Base-by-base conservation (phyloP, 2,329 filamentous ascomycete genomes). In the Venturia nashicola region DNA sequence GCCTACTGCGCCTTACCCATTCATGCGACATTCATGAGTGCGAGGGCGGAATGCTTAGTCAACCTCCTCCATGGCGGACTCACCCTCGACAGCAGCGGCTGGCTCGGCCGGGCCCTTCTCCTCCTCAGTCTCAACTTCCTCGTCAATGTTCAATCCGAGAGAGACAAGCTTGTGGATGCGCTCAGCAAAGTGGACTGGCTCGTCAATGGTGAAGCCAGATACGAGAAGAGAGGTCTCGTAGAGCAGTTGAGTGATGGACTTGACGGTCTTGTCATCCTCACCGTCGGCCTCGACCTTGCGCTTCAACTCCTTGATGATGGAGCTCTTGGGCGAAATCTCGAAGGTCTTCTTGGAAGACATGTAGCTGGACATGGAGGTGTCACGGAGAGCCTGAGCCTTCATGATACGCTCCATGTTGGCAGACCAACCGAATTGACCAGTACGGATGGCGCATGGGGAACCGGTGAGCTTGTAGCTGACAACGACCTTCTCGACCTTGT, bases 371-470 rank as follows among this genome's bases (percentile, higher is more conserved):
- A 99, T 99, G 74, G 92, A 97, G 71, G 94, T 99, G 83, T 99
- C 94, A 82, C 94, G 94, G 74, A 99, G 93, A 75, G 94, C 94
- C 85, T 99, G 94, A 36, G 94, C 94, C 89, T 99, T 99, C 94
- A 99, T 99, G 87, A 99, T 99, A 84, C 94, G 94, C 86, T 99
- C 94, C 94, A 99, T 99, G 87, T 99, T 99, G 77, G 94, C 94
- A 65, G 93, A 97, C 94, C 94, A 99, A 81, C 94, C 94, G 79
- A 99, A 99, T 82, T 97, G 94, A 75, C 94, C 94, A 71, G 94
- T 99, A 79, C 94, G 93, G 85, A 99, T 97, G 77, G 94, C 94
- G 80, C 94, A 97, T 75, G 94, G 94, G 69, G 94, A 86, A 76
- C 89, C 89, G 72, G 89, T 86, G 66, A 99, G 87, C 88, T 97